Evolutionary conservation across 1,284 basidiomycete genomes (phyloP).

Genomic region (Sanghuangporus weigelae): DNA sequence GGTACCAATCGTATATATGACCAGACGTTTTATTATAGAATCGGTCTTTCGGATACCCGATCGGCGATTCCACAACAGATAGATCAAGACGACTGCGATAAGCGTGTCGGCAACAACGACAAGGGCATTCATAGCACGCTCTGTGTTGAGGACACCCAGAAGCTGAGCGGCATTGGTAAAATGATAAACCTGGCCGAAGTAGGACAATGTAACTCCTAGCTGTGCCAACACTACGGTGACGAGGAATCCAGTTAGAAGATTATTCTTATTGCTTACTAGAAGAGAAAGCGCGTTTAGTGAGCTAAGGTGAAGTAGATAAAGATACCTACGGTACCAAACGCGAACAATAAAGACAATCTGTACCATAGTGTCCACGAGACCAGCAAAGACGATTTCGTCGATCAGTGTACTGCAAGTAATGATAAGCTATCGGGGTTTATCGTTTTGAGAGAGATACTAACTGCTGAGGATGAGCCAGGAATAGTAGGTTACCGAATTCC

Average conservation of each 20-base stretch:
- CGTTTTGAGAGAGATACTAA: not conserved
- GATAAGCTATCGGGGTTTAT: not conserved
- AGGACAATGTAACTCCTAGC: not conserved
- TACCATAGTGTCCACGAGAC: not conserved
- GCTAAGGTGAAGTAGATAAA: not conserved
- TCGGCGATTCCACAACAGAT: conserved; percentile 32
- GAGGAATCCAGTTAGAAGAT: not conserved
- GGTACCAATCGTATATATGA: conserved; percentile 40
- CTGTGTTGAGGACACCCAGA: conserved; percentile 53
- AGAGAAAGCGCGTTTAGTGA: not conserved
- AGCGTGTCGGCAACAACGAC: conserved; percentile 30
- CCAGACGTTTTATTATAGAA: conserved; percentile 35
- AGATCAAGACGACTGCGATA: conserved; percentile 34
- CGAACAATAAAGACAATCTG: not conserved
- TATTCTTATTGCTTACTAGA: not conserved
- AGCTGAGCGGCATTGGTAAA: not conserved
- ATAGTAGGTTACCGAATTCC: not conserved
- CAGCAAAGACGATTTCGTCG: not conserved
- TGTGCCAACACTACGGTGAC: not conserved
- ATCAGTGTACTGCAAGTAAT: not conserved
- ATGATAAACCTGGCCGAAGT: conserved; percentile 16
- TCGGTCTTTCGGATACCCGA: conserved; percentile 19
- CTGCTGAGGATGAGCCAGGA: not conserved
- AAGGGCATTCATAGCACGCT: conserved; percentile 1
- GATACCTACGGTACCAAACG: conserved; percentile 5